phyloP scores from a whole-genome alignment of 2,329 filamentous ascomycete species.

The Sarocladium oryzae region DNA sequence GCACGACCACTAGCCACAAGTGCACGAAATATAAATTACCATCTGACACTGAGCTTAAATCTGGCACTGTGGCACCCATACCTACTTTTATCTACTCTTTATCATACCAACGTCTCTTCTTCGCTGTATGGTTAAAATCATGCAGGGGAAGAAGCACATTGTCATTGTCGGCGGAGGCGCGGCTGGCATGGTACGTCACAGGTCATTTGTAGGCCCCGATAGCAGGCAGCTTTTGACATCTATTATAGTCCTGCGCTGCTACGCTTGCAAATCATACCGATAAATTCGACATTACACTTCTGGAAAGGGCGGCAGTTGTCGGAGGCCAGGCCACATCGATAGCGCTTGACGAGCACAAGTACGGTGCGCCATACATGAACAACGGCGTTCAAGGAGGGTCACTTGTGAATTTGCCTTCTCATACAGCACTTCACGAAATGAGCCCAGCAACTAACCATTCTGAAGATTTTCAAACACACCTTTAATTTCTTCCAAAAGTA shows the following conservation, averaged over 20 bases:
- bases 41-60: too few species aligned
- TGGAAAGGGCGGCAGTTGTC: conserved; percentile 52
- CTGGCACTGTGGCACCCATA: too few species aligned
- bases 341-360: conserved; percentile 46
- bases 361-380: conserved; percentile 55
- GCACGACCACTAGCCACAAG: background rate
- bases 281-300: conserved; percentile 57
- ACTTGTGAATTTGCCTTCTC: conserved; percentile 14
- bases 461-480: conserved; percentile 60
- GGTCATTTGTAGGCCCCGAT: background rate
- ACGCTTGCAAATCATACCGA: conserved; percentile 60
- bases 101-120: too few species aligned
- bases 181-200: conserved; percentile 46
- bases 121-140: background rate
- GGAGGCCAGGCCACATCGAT: conserved; percentile 58
- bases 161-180: conserved; percentile 57
- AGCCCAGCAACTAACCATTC: background rate
- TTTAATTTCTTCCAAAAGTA: conserved; percentile 57
- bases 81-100: background rate
- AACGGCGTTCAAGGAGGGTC: conserved; percentile 58
- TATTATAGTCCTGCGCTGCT: conserved; percentile 52
- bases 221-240: background rate
- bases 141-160: conserved; percentile 35
- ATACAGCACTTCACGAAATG: background rate
- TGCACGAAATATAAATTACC: background rate